phyloP scores from a whole-genome alignment of 2,329 filamentous ascomycete genomes.

The Cladosporium sp. region DNA sequence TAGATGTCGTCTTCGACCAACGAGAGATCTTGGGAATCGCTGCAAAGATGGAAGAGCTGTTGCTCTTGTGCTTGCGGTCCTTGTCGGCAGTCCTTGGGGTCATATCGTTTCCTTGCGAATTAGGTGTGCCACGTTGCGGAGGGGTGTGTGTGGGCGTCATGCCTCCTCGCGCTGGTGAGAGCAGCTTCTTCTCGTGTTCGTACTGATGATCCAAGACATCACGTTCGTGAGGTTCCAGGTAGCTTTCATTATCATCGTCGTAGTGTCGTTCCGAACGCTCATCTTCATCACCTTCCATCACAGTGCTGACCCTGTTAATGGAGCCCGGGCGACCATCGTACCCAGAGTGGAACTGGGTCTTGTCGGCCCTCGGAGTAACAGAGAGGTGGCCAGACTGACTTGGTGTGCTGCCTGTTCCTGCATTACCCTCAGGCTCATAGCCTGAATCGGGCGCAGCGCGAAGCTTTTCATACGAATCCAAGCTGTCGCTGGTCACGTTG shows the following conservation, averaged over 20 bases:
- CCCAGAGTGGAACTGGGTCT: constrained; percentile 43
- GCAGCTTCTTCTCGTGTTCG: constrained; percentile 55
- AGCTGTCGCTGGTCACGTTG: constrained; percentile 38
- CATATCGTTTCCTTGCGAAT: constrained; percentile 68
- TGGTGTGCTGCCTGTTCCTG: constrained; percentile 68
- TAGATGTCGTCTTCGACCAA: constrained; percentile 95
- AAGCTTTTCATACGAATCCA: constrained; percentile 67
- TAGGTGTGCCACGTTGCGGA: constrained; percentile 45
- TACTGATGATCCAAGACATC: constrained; percentile 51
- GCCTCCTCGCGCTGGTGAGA: constrained; percentile 51
- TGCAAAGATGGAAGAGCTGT: constrained; percentile 67
- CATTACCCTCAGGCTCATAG: constrained; percentile 79
- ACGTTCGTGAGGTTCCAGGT: constrained; percentile 47
- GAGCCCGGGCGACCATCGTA: constrained; percentile 54
- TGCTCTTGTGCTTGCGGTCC: constrained; percentile 83
- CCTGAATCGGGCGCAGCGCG: constrained; percentile 66
- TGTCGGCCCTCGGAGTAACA: constrained; percentile 22
- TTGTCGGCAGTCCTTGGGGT: constrained; percentile 67
- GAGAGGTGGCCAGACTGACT: constrained; percentile 70
- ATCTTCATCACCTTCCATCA: constrained; percentile 78
- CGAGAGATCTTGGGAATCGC: constrained; percentile 78
- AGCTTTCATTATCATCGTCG: constrained; percentile 33
- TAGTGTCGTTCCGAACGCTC: constrained; percentile 40
- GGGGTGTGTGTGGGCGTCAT: constrained; percentile 43
- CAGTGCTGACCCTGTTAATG: constrained; percentile 83